phyloP scores from a whole-genome alignment of 352 stramenopile species.

The Globisporangium heterothallicum region DNA sequence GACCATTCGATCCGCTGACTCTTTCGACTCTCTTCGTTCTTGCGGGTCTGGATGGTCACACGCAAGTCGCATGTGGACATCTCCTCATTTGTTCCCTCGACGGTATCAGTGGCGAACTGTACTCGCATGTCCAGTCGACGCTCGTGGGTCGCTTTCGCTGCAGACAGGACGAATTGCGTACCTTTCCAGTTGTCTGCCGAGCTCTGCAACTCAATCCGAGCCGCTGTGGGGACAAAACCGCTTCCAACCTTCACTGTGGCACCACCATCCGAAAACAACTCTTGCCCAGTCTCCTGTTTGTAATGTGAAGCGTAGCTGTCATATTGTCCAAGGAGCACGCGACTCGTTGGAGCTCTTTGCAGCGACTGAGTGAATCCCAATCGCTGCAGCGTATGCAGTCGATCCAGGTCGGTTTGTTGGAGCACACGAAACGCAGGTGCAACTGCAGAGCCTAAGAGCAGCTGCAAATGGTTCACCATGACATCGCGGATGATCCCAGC shows the following conservation, averaged over 20 bases:
- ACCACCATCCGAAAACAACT: background rate
- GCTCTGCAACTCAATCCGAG: conserved; percentile 25
- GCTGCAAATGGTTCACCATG: conserved; percentile 78
- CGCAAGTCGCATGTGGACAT: conserved; percentile 30
- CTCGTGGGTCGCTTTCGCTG: conserved; percentile 27
- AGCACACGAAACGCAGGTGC: conserved; percentile 30
- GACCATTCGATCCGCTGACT: conserved; percentile 35
- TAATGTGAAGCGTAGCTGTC: conserved; percentile 30
- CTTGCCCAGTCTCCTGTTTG: conserved; percentile 12
- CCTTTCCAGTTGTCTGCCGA: conserved; percentile 20
- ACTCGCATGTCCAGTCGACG: conserved; percentile 21
- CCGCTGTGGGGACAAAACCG: conserved; percentile 27
- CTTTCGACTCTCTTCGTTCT: conserved; percentile 13
- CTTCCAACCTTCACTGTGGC: background rate
- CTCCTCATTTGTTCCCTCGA: no score
- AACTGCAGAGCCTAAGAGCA: conserved; percentile 39
- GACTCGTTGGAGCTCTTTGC: background rate
- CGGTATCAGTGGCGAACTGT: conserved; percentile 12
- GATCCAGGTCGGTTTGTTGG: background rate
- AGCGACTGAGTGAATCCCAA: conserved; percentile 21
- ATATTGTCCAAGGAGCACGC: conserved; percentile 27
- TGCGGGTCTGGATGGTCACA: conserved; percentile 29
- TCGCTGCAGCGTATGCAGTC: background rate
- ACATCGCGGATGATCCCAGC: conserved; percentile 76
- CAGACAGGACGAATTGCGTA: conserved; percentile 35